Evolutionary conservation across 2,329 filamentous ascomycete genomes (phyloP).

Genomic region (Acarospora socialis): DNA sequence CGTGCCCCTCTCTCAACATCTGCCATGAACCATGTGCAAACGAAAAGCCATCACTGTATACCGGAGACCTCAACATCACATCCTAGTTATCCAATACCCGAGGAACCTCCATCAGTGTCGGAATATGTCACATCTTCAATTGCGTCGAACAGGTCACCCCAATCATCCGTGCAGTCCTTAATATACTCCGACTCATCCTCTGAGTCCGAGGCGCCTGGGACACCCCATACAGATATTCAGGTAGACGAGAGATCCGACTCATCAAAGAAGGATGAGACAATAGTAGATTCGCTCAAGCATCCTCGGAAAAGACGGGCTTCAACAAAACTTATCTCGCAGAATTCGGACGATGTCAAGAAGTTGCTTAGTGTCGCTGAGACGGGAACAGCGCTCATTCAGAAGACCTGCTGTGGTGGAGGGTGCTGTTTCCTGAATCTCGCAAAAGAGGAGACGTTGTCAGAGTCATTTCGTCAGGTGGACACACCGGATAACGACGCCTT

Average conservation of each 20-base stretch:
- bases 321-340: conserved; percentile 40
- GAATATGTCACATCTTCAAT: conserved; percentile 24
- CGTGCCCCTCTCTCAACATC: too few relatives aligned
- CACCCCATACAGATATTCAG: conserved; percentile 26
- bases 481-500: conserved; percentile 75
- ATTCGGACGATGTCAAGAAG: conserved; percentile 42
- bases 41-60: conserved; percentile 11
- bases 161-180: conserved; percentile 21
- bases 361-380: conserved; percentile 40
- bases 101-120: conserved; percentile 29
- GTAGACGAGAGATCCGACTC: conserved; percentile 23
- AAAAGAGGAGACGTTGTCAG: conserved; percentile 30
- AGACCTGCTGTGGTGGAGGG: conserved; percentile 50
- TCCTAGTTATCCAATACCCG: conserved; percentile 33
- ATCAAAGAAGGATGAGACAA: conserved; percentile 9
- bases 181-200: conserved; percentile 20
- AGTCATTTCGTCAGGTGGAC: conserved; percentile 33
- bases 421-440: conserved; percentile 47
- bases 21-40: conserved; percentile 7
- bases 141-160: conserved; percentile 19
- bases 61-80: conserved; percentile 27
- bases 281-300: conserved; percentile 13
- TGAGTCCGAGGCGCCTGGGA: conserved; percentile 26
- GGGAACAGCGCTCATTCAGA: conserved; percentile 46
- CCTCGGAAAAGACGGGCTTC: conserved; percentile 29